These are phyloP conservation scores for Bipolaris zeicola DNA, from an alignment of 2,329 filamentous ascomycete genomes.

Conservation along the genomic window DNA sequence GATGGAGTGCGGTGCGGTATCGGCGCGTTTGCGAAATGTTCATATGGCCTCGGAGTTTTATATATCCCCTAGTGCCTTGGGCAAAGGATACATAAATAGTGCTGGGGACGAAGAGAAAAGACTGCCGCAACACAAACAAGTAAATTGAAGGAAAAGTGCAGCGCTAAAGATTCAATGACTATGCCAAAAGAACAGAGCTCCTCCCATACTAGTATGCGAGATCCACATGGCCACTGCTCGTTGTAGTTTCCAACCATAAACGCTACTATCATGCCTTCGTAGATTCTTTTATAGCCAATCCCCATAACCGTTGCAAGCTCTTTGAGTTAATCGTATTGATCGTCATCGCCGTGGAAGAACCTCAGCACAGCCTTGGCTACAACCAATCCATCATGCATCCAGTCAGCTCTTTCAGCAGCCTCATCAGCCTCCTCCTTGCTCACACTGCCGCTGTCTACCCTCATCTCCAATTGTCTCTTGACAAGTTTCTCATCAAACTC, in stretches of 20 bases:
- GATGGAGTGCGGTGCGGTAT: neutral
- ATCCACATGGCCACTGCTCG: neutral
- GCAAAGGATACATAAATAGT: too few relatives aligned
- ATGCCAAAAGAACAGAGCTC: neutral
- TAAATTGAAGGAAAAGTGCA: too few relatives aligned
- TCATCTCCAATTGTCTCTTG: conserved; percentile 51
- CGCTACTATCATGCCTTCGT: neutral
- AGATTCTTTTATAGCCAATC: too few relatives aligned
- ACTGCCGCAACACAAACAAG: too few relatives aligned
- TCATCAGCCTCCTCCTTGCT: conserved; percentile 45
- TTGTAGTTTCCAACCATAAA: neutral
- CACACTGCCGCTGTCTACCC: conserved; percentile 52
- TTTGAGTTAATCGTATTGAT: conserved; percentile 19
- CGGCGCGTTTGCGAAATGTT: neutral
- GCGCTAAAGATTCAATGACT: too few relatives aligned
- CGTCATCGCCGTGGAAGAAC: conserved; percentile 44
- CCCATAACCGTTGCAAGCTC: neutral
- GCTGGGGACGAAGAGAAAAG: too few relatives aligned
- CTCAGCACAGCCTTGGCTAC: conserved; percentile 40
- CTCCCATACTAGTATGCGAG: too few relatives aligned
- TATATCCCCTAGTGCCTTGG: too few relatives aligned
- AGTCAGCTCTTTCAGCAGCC: conserved; percentile 39
- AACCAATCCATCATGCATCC: conserved; percentile 39
- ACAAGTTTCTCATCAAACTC: conserved; percentile 56
- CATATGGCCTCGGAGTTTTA: too few relatives aligned